Conservation (phyloP, 148 eudicot genomes). For the Salicornia ramosissima region DNA sequence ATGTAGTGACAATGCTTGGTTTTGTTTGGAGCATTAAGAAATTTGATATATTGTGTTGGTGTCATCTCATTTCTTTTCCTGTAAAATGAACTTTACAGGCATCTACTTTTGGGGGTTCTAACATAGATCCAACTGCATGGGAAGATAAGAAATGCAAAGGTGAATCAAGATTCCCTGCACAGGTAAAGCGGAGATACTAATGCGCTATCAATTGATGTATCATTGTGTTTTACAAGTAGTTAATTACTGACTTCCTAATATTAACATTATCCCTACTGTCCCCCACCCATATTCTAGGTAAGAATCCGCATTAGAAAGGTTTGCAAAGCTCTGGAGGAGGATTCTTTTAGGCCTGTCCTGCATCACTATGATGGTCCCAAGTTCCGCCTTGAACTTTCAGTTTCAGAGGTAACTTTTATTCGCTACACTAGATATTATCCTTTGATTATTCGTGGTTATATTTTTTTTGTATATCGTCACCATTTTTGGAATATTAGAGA, state of each 20-base stretch:
- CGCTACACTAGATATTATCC: background rate
- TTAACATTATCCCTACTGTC: background rate
- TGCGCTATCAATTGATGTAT: background rate
- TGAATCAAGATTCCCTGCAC: slow-evolving; percentile 99
- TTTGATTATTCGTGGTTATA: too few relatives aligned
- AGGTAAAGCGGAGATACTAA: slow-evolving; percentile 43
- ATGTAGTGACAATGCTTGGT: background rate
- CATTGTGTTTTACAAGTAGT: background rate
- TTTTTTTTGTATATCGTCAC: too few relatives aligned
- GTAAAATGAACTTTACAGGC: slow-evolving; percentile 47
- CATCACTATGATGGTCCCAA: slow-evolving; percentile 99
- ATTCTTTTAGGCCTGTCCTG: slow-evolving; percentile 96
- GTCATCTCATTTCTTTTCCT: slow-evolving; percentile 6
- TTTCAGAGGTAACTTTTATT: slow-evolving; percentile 64
- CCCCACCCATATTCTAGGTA: slow-evolving; percentile 40
- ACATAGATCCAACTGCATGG: slow-evolving; percentile 99
- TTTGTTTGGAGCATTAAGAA: background rate
- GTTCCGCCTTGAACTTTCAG: slow-evolving; percentile 97
- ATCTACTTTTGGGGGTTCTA: slow-evolving; percentile 88
- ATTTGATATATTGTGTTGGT: background rate
- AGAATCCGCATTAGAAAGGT: slow-evolving; percentile 79
- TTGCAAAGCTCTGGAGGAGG: slow-evolving; percentile 93
- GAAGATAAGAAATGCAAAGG: slow-evolving; percentile 99
- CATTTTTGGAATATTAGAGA: too few relatives aligned
- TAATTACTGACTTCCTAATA: background rate